These are phyloP conservation scores for Tylopilus rubrobrunneus DNA, from an alignment of 768 basidiomycete species.

Conservation along the genomic window DNA sequence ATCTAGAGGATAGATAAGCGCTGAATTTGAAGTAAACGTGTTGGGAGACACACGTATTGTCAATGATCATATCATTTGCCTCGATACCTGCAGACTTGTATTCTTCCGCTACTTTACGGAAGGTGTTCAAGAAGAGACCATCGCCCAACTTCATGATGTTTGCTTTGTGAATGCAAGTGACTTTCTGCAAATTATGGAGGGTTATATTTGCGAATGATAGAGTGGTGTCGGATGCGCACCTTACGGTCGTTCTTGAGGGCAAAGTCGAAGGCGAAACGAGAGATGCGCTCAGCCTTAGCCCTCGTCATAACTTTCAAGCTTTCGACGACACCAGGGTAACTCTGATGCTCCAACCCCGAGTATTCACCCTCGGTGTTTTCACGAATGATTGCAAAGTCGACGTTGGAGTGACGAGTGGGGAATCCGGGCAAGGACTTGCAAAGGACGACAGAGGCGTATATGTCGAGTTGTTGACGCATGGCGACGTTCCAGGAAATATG, in stretches of 20 bases:
- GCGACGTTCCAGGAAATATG: slow-evolving; percentile 99
- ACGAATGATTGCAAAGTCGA: slow-evolving; percentile 98
- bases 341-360: slow-evolving; percentile 96
- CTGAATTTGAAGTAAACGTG: background rate
- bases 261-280: slow-evolving; percentile 97
- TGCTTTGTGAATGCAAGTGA: slow-evolving; percentile 99
- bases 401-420: slow-evolving; percentile 92
- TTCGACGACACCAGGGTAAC: slow-evolving; percentile 98
- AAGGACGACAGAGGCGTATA: slow-evolving; percentile 96
- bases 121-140: slow-evolving; percentile 97
- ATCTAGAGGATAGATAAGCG: slow-evolving; percentile 41
- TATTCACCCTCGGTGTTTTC: slow-evolving; percentile 99
- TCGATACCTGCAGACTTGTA: slow-evolving; percentile 90
- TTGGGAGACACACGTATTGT: slow-evolving; percentile 74
- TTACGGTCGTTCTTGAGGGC: slow-evolving; percentile 98
- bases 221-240: slow-evolving; percentile 39
- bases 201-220: background rate
- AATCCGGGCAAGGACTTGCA: slow-evolving; percentile 97
- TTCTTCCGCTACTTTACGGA: slow-evolving; percentile 94
- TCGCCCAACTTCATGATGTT: slow-evolving; percentile 99
- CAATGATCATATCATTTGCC: slow-evolving; percentile 98
- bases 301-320: slow-evolving; percentile 95
- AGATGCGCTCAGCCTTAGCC: slow-evolving; percentile 93
- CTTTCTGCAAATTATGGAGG: slow-evolving; percentile 62
- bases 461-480: slow-evolving; percentile 99